phyloP scores from a whole-genome alignment of 331 rosid genomes.

The Dryas integrifolia region DNA sequence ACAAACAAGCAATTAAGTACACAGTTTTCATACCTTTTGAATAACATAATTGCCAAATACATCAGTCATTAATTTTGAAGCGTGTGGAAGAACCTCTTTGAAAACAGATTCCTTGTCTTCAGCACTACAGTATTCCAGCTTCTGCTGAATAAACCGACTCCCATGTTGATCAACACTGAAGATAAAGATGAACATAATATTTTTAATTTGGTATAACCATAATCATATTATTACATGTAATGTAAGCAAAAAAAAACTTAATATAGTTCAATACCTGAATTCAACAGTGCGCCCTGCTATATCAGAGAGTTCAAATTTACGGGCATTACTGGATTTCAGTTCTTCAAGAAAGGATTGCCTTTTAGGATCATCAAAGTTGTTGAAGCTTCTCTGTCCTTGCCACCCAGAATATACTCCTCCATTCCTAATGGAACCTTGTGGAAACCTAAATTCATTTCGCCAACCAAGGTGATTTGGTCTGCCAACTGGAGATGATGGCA shows the following conservation, averaged over 20 bases:
- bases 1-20: constrained; percentile 5
- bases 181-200: constrained; percentile 29
- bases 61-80: constrained; percentile 64
- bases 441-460: constrained; percentile 55
- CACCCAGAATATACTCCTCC: constrained; percentile 62
- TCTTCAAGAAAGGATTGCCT: constrained; percentile 75
- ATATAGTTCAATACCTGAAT: constrained; percentile 56
- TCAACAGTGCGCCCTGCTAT: constrained; percentile 71
- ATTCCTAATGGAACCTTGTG: constrained; percentile 47
- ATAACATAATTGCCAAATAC: constrained; percentile 83
- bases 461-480: constrained; percentile 52
- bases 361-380: constrained; percentile 53
- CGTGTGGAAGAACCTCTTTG: constrained; percentile 62
- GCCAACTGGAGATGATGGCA: constrained; percentile 66
- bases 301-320: constrained; percentile 73
- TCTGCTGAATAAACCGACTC: constrained; percentile 87
- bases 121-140: constrained; percentile 60
- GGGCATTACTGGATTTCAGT: constrained; percentile 70
- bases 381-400: constrained; percentile 66
- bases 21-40: constrained; percentile 56
- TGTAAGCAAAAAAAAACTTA: constrained; percentile 14
- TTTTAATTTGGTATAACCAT: constrained; percentile 7
- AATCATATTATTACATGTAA: constrained; percentile 14
- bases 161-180: constrained; percentile 83
- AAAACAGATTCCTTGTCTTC: constrained; percentile 61